Evolutionary conservation across 805 yeast species (phyloP), one percentile per base, ranked within the genome.

Genomic region (Lipomyces spencermartinsiae): DNA sequence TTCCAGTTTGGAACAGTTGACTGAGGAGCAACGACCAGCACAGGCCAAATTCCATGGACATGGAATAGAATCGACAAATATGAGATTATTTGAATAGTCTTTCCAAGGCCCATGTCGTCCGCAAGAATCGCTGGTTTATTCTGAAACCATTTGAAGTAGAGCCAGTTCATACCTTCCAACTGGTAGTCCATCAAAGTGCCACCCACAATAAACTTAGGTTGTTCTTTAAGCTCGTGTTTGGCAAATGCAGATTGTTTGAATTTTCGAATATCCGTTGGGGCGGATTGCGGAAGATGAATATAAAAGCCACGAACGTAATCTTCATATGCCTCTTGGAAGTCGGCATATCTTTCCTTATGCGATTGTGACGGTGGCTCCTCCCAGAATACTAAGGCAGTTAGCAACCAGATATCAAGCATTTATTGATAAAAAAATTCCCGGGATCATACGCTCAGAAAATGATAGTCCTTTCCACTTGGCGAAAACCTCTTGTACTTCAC

Each of bases 1-100:
- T 92, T 93, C 99, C 99, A 95, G 75, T 95, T 98, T 67, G 87
- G 89, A 82, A 95, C 81, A 0, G 95, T 98, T 0, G 99, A 95
- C 0, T 98, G 98, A 0, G 99, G 99, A 71, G 97, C 97, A 0
- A 94, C 97, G 43, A 95, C 83, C 39, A 95, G 75, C 0, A 91
- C 88, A 0, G 99, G 99, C 54, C 88, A 89, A 34, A 86, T 84
- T 1, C 93, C 80, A 65, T 86, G 80, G 0, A 89, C 87, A 75
- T 92, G 90, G 74, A 92, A 97, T 51, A 94, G 81, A 0, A 97
- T 93, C 0, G 98, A 97, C 7, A 94, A 75, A 77, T 94, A 94
- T 0, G 98, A 87, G 55, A 95, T 93, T 46, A 97, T 92, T 78
- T 95, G 99, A 57, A 86, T 80, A 0, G 90, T 87, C 74, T 87